Evolutionary conservation across 2,329 filamentous ascomycete genomes (phyloP), one percentile per base, ranked within the genome.

Genomic region (Xylariaceae sp.): DNA sequence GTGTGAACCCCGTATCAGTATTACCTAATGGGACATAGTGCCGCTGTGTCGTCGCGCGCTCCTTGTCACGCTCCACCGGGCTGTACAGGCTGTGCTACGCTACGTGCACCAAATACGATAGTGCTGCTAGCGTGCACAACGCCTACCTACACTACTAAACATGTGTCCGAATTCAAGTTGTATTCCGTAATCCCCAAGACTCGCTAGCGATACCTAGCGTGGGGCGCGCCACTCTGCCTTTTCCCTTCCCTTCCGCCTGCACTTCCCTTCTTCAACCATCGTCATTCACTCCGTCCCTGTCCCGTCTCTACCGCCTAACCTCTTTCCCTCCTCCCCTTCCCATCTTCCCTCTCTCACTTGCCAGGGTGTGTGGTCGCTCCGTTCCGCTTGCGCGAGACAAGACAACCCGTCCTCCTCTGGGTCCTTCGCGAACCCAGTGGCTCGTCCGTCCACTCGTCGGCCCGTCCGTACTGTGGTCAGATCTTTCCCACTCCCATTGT

Each of bases 401-500:
- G 55, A 54, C 52, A 54, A 49, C 60, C 32, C 36, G 19, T 22
- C 34, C 34, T 18, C 59, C 55, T 59, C 56, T 56, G 62, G 61
- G 59, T 60, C 60, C 37, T 44, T 56, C 44, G 59, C 56, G 58
- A 62, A 61, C 61, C 55, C 56, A 54, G 53, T 45, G 51, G 52
- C 15, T 48, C 51, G 55, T 26, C 48, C 43, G 57, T 59, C 58
- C n/a, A 37, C 16, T 18, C 36, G 21, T 26, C 41, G 12, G 41
- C 21, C 21, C 21, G 41, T 43, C 19, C 19, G 39, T 41, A 41
- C 57, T 53, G 55, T 60, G 54, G 42, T 54, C 53, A 54, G 58
- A 60, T 57, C 59, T 56, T 46, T 61, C 56, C 57, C 58, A 51
- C 56, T 61, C 55, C 60, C 56, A 62, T 45, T 30, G 53, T 40